These are phyloP conservation scores for Linum lewisii DNA, from an alignment of 345 rosid species.

Conservation along the genomic window DNA sequence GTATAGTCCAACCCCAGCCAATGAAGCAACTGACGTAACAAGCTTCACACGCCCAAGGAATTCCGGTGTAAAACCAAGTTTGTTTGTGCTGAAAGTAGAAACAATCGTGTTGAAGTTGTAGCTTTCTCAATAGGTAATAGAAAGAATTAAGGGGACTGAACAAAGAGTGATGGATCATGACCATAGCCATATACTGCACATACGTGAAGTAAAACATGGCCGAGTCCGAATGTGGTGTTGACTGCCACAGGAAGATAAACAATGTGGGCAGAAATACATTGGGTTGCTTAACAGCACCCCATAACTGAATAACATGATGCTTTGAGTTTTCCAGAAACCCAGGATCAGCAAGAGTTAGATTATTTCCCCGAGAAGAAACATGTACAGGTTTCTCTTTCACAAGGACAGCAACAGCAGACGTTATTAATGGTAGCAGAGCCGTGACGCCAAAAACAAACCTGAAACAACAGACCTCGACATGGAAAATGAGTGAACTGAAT, in stretches of 20 bases:
- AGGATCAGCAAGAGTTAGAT: slow-evolving; percentile 27
- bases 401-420: slow-evolving; percentile 91
- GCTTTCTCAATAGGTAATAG: not conserved
- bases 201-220: slow-evolving; percentile 99
- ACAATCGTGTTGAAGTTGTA: not conserved
- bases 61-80: slow-evolving; percentile 91
- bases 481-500: slow-evolving; percentile 10
- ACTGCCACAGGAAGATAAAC: slow-evolving; percentile 94
- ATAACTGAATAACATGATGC: slow-evolving; percentile 50
- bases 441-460: slow-evolving; percentile 97
- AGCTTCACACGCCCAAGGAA: slow-evolving; percentile 91
- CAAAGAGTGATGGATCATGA: not conserved
- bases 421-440: slow-evolving; percentile 68
- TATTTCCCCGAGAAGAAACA: slow-evolving; percentile 34
- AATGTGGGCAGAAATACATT: slow-evolving; percentile 75
- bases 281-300: slow-evolving; percentile 72
- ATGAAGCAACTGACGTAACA: slow-evolving; percentile 83
- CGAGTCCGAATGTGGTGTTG: slow-evolving; percentile 96
- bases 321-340: slow-evolving; percentile 61
- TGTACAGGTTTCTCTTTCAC: slow-evolving; percentile 67
- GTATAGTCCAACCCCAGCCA: slow-evolving; percentile 81
- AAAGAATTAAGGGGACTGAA: not conserved
- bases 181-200: slow-evolving; percentile 13
- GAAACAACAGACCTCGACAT: slow-evolving; percentile 20
- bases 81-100: slow-evolving; percentile 60